phyloP scores from a whole-genome alignment of 352 stramenopile genomes.

The Nothophytophthora sp. region DNA sequence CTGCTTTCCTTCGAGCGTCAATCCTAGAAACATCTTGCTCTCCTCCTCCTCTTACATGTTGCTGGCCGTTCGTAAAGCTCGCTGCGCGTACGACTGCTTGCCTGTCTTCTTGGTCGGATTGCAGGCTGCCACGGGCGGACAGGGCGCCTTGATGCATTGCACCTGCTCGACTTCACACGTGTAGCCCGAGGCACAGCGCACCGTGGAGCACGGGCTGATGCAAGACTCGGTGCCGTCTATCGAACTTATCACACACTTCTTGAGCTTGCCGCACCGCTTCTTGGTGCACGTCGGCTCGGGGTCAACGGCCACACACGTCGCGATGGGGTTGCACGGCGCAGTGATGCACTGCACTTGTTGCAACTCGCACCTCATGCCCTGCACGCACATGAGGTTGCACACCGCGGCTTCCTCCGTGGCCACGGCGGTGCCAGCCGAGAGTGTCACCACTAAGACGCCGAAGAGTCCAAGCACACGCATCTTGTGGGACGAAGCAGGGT shows the following conservation, averaged over 20 bases:
- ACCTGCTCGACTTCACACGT: conserved; percentile 21
- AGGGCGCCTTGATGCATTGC: conserved; percentile 22
- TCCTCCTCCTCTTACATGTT: conserved; percentile 3
- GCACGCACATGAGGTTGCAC: conserved; percentile 11
- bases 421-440: not conserved
- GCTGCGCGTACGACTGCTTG: not conserved
- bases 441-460: conserved; percentile 4
- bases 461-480: conserved; percentile 10
- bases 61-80: conserved; percentile 3
- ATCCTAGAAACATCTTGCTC: no score
- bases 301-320: conserved; percentile 13
- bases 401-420: not conserved
- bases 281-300: conserved; percentile 14
- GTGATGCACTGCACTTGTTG: conserved; percentile 17
- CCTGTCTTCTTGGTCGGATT: conserved; percentile 16
- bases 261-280: conserved; percentile 12
- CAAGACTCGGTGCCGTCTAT: conserved; percentile 17
- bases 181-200: conserved; percentile 14
- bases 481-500: not conserved
- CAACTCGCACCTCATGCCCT: conserved; percentile 14
- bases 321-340: conserved; percentile 13
- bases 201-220: conserved; percentile 15
- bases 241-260: conserved; percentile 24
- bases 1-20: no score
- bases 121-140: conserved; percentile 18